A percentile compares a stretch with the other conserved stretches of the same genome.
These are phyloP conservation scores for Arabidopsis lyrata DNA, from an alignment of 441 rosid genomes.

Conservation along the genomic window DNA sequence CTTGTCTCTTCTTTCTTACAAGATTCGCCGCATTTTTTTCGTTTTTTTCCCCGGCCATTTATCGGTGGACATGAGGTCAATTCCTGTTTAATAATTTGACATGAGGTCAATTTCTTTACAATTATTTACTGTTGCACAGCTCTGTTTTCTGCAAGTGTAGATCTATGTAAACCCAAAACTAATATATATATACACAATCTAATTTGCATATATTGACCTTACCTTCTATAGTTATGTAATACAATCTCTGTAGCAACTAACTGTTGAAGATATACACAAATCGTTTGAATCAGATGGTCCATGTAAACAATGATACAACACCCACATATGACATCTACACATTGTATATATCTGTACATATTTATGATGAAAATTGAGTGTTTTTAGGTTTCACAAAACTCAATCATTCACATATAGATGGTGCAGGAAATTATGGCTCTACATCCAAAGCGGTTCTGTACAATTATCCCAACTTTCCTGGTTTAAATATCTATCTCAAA, in stretches of 20 bases:
- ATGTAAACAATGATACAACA: conserved; percentile 2
- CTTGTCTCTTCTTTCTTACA: conserved; percentile 30
- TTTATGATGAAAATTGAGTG: neutral
- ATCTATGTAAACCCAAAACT: conserved; percentile 28
- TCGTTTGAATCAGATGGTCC: neutral
- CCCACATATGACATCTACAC: conserved; percentile 5
- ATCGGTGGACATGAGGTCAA: conserved; percentile 46
- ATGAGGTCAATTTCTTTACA: conserved; percentile 44
- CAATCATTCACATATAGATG: neutral
- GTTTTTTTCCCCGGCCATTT: conserved; percentile 30
- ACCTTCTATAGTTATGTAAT: neutral
- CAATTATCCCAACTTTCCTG: conserved; percentile 19
- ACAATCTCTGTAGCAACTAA: conserved; percentile 16
- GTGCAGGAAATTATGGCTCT: neutral
- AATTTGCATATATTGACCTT: conserved; percentile 17
- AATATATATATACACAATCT: conserved; percentile 15
- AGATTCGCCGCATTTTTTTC: conserved; percentile 29
- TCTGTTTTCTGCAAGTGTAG: conserved; percentile 36
- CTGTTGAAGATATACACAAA: conserved; percentile 16
- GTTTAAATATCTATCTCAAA: neutral
- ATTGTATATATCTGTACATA: neutral
- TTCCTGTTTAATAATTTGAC: conserved; percentile 46
- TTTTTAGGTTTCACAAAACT: neutral
- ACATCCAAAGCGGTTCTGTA: conserved; percentile 3
- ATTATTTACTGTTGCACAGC: conserved; percentile 32